phyloP scores from a whole-genome alignment of 2,329 filamentous ascomycete genomes.

The Reticulascus tulasneorum region DNA sequence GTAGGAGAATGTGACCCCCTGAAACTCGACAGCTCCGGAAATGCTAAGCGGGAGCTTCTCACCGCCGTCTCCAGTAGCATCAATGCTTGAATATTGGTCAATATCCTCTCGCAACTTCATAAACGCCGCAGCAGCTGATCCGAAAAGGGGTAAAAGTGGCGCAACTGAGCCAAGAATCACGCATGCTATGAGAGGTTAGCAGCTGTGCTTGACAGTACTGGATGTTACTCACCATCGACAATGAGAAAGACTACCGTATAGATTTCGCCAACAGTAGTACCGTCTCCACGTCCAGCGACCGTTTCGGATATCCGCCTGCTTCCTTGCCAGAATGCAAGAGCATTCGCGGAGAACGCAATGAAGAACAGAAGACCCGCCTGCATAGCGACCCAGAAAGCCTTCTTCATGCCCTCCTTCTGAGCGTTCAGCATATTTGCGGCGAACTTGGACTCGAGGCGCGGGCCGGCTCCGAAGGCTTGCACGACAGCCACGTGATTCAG shows the following conservation, averaged over 20 bases:
- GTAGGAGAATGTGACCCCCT: constrained; percentile 41
- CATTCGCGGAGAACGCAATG: constrained; percentile 63
- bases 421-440: constrained; percentile 46
- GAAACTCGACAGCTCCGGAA: constrained; percentile 41
- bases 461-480: constrained; percentile 51
- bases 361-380: constrained; percentile 63
- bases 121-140: constrained; percentile 54
- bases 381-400: constrained; percentile 51
- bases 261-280: constrained; percentile 40
- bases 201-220: constrained; percentile 32
- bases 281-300: constrained; percentile 26
- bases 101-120: constrained; percentile 56
- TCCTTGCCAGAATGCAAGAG: constrained; percentile 65
- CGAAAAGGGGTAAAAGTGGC: constrained; percentile 59
- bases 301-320: constrained; percentile 45
- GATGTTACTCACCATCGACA: constrained; percentile 47
- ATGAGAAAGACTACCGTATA: constrained; percentile 64
- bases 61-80: constrained; percentile 31
- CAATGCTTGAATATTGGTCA: constrained; percentile 43
- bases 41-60: constrained; percentile 42
- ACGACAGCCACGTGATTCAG: constrained; percentile 50
- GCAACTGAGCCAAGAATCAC: constrained; percentile 61
- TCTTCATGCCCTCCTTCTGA: constrained; percentile 51
- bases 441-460: constrained; percentile 51
- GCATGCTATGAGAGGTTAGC: constrained; percentile 36